Conservation (phyloP, 1,284 basidiomycete genomes). For the Cyathus pygmaeus region DNA sequence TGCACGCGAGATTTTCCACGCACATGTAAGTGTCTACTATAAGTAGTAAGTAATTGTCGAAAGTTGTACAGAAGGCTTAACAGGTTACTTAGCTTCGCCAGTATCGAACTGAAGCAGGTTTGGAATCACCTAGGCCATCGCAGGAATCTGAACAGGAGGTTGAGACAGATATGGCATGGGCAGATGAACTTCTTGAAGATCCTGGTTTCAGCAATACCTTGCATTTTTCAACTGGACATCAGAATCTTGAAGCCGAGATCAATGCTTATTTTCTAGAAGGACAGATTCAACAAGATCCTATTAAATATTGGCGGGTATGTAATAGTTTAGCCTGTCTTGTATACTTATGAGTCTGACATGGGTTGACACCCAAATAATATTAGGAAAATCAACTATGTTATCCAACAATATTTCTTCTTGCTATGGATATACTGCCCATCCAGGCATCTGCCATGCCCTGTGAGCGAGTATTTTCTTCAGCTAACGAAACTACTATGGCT, state of each 20-base stretch:
- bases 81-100: too few relatives aligned
- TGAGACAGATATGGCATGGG: background rate
- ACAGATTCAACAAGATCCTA: background rate
- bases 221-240: too few relatives aligned
- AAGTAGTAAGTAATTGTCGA: too few relatives aligned
- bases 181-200: background rate
- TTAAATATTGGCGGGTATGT: background rate
- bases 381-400: conserved; percentile 7
- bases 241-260: background rate
- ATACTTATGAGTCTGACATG: background rate
- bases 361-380: background rate
- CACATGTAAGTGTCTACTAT: background rate
- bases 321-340: background rate
- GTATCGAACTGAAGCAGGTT: too few relatives aligned
- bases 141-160: background rate
- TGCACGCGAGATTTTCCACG: background rate
- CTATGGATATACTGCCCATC: conserved; percentile 31
- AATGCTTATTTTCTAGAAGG: background rate
- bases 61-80: too few relatives aligned
- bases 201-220: too few relatives aligned
- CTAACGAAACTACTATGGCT: conserved; percentile 24
- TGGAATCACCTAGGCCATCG: background rate
- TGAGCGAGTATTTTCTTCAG: conserved; percentile 30
- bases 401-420: conserved; percentile 21
- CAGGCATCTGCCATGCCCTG: conserved; percentile 32